These are phyloP conservation scores for Geotrichum aggregatum DNA, from an alignment of 1,139 yeast species.

Conservation along the genomic window DNA sequence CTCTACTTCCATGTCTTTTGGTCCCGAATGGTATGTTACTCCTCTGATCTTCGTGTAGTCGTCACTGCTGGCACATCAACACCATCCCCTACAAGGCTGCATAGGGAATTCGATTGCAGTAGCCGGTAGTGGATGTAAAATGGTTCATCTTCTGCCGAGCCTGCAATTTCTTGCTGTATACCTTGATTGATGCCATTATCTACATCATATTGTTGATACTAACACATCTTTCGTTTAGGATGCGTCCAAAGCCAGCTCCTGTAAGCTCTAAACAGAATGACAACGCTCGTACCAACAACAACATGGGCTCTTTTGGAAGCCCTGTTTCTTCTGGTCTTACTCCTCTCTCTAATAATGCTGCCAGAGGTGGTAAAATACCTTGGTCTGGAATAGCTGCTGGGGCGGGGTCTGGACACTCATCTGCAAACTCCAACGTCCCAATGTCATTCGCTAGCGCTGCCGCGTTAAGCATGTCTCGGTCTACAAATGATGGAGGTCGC, in stretches of 20 bases:
- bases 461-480: constrained; percentile 13
- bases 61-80: not conserved
- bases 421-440: constrained; percentile 11
- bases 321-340: constrained; percentile 10
- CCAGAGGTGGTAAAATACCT: constrained; percentile 25
- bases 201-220: not conserved
- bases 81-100: not conserved
- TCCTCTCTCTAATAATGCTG: constrained; percentile 14
- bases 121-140: no score
- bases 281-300: constrained; percentile 9
- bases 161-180: no score
- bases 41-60: not conserved
- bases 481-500: constrained; percentile 14
- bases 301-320: constrained; percentile 6
- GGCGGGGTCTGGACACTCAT: constrained; percentile 14
- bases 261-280: constrained; percentile 11
- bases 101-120: not conserved
- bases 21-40: constrained; percentile 25
- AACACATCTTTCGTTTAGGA: constrained; percentile 16
- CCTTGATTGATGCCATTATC: no score
- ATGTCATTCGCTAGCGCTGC: constrained; percentile 24
- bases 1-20: constrained; percentile 28
- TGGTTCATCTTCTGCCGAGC: no score
- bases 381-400: constrained; percentile 30
- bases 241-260: constrained; percentile 22